A percentile compares a stretch with the other conserved stretches of the same genome.
Conservation (phyloP, 1,284 basidiomycete species). For the Nidula niveotomentosa region DNA sequence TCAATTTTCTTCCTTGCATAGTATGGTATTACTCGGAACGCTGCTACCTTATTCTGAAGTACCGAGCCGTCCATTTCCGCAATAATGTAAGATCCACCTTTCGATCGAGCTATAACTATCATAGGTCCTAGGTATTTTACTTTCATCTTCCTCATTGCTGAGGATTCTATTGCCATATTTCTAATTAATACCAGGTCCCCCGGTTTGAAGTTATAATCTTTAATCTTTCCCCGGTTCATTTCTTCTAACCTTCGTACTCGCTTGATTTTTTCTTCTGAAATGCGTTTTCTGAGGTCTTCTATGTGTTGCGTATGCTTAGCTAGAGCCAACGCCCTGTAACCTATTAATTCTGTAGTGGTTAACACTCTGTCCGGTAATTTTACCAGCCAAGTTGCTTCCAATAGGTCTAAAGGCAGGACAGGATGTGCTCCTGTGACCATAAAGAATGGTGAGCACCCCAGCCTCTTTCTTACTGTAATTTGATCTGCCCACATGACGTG, state of each 20-base stretch:
- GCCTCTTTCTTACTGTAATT: conserved; percentile 14
- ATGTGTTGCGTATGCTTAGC: conserved; percentile 14
- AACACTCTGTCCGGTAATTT: conserved; percentile 10
- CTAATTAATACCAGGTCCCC: conserved; percentile 19
- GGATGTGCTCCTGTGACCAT: conserved; percentile 21
- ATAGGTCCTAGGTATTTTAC: conserved; percentile 24
- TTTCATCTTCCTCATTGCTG: conserved; percentile 14
- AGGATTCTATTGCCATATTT: conserved; percentile 13
- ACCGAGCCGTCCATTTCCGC: conserved; percentile 26
- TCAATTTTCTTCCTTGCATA: conserved; percentile 5
- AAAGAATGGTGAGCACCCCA: conserved; percentile 24
- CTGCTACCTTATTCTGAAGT: conserved; percentile 18
- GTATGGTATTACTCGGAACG: conserved; percentile 27
- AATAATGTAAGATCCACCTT: conserved; percentile 19
- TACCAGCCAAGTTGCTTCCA: conserved; percentile 25
- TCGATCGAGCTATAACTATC: conserved; percentile 10
- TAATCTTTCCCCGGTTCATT: conserved; percentile 12
- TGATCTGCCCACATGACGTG: conserved; percentile 15
- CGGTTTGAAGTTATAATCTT: conserved; percentile 7
- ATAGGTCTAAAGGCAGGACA: conserved; percentile 25
- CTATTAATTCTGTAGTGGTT: conserved; percentile 11
- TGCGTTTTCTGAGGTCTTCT: conserved; percentile 5
- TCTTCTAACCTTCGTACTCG: conserved; percentile 1
- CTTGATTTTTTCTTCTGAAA: not conserved
- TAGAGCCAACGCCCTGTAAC: conserved; percentile 8